Percentiles rank a stretch among this genome's conserved stretches.
Evolutionary conservation across 371 early-diverging fungal genomes (phyloP).

Genomic region (Syncephalis plumigaleata): DNA sequence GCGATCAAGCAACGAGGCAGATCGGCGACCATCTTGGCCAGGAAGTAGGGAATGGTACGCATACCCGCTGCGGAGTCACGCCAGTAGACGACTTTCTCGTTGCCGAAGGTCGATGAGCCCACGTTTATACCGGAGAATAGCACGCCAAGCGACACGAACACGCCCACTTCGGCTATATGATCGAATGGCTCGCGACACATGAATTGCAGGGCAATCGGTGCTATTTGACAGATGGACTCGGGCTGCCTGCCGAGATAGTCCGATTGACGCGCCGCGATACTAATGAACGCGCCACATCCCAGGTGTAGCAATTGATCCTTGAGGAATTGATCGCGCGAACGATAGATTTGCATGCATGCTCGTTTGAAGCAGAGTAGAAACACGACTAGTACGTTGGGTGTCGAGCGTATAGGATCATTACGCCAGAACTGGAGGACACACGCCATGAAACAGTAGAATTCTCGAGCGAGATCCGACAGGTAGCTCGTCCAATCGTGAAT

Average conservation of each 20-base stretch:
- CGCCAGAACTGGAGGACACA: too few relatives aligned
- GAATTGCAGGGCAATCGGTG: background rate
- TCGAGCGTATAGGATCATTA: conserved; percentile 9
- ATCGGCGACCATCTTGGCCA: conserved; percentile 29
- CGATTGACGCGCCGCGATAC: conserved; percentile 2
- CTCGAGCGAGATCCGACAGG: background rate
- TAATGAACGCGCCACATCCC: conserved; percentile 21
- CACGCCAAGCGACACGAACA: background rate
- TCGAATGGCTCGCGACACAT: conserved; percentile 2
- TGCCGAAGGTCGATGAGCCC: conserved; percentile 23
- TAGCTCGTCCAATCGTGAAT: too few relatives aligned
- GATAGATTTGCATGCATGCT: conserved; percentile 24
- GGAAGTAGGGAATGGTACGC: conserved; percentile 24
- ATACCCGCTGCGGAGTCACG: conserved; percentile 25
- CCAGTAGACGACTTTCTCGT: conserved; percentile 30
- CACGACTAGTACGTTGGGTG: conserved; percentile 14
- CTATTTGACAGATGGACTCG: conserved; percentile 2
- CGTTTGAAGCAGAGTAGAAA: conserved; percentile 18
- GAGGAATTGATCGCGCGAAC: conserved; percentile 18
- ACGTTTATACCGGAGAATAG: conserved; percentile 6
- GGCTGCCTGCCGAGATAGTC: conserved; percentile 3
- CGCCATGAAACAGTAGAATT: background rate
- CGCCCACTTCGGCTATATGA: conserved; percentile 1
- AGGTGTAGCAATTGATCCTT: conserved; percentile 29
- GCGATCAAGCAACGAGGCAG: conserved; percentile 28